Conservation (phyloP, 2,329 filamentous ascomycete species). For the Monosporascus sp. region DNA sequence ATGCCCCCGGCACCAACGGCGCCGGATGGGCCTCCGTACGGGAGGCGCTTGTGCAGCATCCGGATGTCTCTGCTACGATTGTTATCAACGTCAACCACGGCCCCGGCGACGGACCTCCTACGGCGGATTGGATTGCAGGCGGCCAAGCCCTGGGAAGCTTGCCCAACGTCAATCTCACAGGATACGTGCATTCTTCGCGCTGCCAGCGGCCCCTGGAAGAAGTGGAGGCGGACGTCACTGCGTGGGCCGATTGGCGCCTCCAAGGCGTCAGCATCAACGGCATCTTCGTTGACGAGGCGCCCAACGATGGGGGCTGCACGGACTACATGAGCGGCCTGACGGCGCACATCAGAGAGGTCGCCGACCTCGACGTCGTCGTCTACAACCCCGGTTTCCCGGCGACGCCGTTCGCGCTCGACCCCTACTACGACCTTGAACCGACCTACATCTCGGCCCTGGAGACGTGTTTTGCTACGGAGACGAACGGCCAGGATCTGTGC, state of each 20-base stretch:
- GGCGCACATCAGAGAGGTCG: background rate
- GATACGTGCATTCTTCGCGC: background rate
- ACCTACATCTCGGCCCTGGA: background rate
- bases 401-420: background rate
- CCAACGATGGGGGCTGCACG: background rate
- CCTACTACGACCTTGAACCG: background rate
- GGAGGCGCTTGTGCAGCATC: background rate
- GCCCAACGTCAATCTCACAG: background rate
- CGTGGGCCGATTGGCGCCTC: constrained; percentile 1
- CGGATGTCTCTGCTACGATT: background rate
- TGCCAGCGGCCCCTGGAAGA: background rate
- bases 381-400: constrained; percentile 3
- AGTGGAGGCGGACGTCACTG: constrained; percentile 1
- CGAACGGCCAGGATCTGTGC: constrained; percentile 1
- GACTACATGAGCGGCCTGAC: constrained; percentile 1
- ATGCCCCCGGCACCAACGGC: constrained; percentile 1
- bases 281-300: constrained; percentile 5
- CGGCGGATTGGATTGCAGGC: background rate
- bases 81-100: constrained; percentile 2
- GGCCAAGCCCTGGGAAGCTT: background rate
- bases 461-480: constrained; percentile 2
- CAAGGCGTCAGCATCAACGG: background rate
- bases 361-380: constrained; percentile 1
- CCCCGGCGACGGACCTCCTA: background rate
- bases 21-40: constrained; percentile 1